These are phyloP conservation scores for Starmerella vaccinii DNA, from an alignment of 805 yeast species.

Conservation along the genomic window DNA sequence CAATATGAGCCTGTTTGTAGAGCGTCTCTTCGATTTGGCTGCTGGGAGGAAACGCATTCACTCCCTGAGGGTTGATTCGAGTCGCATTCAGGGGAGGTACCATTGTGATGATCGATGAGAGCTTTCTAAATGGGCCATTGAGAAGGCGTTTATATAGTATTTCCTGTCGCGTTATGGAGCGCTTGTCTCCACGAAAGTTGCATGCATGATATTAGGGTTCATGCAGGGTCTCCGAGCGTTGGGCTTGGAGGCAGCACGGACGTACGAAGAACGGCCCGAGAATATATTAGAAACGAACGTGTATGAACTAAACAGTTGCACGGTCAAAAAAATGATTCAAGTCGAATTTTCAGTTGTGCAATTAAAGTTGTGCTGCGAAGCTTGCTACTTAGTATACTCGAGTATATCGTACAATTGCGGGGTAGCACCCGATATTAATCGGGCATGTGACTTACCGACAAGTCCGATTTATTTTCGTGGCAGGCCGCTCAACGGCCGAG, in stretches of 20 bases:
- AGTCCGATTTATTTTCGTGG: constrained; percentile 2
- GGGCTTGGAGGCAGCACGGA: background rate
- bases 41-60: constrained; percentile 34
- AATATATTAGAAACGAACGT: background rate
- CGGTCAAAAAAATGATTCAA: no score
- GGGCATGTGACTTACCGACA: constrained; percentile 2
- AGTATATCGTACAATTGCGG: background rate
- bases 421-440: background rate
- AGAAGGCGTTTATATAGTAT: background rate
- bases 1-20: constrained; percentile 35
- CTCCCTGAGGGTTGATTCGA: constrained; percentile 36
- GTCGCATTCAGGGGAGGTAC: constrained; percentile 30
- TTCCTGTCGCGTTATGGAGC: background rate
- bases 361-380: no score
- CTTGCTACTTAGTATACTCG: background rate
- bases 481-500: constrained; percentile 5
- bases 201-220: constrained; percentile 1
- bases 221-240: background rate
- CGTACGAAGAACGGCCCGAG: background rate
- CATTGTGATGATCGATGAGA: background rate
- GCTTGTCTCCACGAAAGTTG: background rate
- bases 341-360: no score
- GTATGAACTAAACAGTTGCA: no score
- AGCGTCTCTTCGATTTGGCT: constrained; percentile 36
- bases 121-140: background rate